These are phyloP conservation scores for Moricandia arvensis DNA, from an alignment of 345 rosid genomes.

Conservation along the genomic window DNA sequence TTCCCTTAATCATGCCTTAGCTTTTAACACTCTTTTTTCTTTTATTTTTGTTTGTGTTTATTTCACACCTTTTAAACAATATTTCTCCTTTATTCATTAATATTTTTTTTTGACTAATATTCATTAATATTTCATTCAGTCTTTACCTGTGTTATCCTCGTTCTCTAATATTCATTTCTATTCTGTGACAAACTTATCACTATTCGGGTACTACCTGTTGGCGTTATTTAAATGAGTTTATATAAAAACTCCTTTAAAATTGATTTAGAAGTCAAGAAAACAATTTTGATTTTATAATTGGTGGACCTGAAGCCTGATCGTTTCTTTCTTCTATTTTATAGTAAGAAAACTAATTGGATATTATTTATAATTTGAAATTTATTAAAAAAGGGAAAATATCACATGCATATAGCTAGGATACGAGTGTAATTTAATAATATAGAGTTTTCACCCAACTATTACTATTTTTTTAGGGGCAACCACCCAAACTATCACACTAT, in stretches of 20 bases:
- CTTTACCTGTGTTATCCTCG: no score
- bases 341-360: background rate
- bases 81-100: background rate
- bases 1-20: background rate
- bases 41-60: background rate
- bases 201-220: no score
- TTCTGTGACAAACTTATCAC: no score
- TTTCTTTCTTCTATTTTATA: background rate
- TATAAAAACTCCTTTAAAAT: background rate
- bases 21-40: background rate
- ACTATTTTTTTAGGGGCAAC: background rate
- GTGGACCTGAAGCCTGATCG: background rate
- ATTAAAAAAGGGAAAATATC: background rate
- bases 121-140: background rate
- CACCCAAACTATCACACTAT: constrained; percentile 2
- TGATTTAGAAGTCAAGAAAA: background rate
- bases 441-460: background rate
- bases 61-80: background rate
- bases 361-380: background rate
- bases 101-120: background rate
- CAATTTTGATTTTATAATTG: background rate
- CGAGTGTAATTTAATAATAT: background rate
- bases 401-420: background rate
- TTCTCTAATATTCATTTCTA: no score
- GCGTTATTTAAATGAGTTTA: background rate